Conservation (phyloP, 495 filamentous ascomycete genomes). For the Hypoxylon cercidicola region DNA sequence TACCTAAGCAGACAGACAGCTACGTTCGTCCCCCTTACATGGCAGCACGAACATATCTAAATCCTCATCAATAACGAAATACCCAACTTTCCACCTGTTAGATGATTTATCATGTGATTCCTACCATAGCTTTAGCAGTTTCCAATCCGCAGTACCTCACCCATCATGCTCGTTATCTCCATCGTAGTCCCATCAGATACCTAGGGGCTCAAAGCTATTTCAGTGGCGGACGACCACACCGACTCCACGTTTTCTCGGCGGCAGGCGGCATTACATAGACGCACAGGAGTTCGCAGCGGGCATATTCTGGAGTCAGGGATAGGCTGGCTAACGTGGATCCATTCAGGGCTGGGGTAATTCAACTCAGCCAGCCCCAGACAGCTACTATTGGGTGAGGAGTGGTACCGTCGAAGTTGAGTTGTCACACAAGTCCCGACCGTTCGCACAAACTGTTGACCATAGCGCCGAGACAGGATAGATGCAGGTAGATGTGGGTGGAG, state of each 20-base stretch:
- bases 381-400: conserved; percentile 18
- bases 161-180: conserved; percentile 3
- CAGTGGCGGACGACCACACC: conserved; percentile 22
- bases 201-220: not conserved
- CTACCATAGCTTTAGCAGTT: too few species aligned
- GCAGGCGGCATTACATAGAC: conserved; percentile 30
- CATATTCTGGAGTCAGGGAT: conserved; percentile 9
- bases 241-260: conserved; percentile 39
- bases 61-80: too few species aligned
- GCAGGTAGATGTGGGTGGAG: conserved; percentile 14
- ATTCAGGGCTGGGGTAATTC: not conserved
- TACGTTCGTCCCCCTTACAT: too few species aligned
- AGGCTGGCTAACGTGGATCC: conserved; percentile 4
- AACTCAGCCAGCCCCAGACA: conserved; percentile 16
- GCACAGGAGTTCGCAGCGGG: conserved; percentile 43
- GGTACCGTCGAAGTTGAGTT: conserved; percentile 37
- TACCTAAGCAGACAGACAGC: too few species aligned
- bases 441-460: conserved; percentile 56
- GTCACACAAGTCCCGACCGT: conserved; percentile 47
- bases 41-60: too few species aligned
- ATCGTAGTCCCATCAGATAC: not conserved
- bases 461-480: conserved; percentile 47
- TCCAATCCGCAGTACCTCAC: too few species aligned
- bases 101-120: too few species aligned
- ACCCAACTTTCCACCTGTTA: too few species aligned